A percentile compares a stretch with the other conserved stretches of the same genome.
Evolutionary conservation across 2,329 filamentous ascomycete genomes (phyloP).

Genomic region (Trichoderma sp.): DNA sequence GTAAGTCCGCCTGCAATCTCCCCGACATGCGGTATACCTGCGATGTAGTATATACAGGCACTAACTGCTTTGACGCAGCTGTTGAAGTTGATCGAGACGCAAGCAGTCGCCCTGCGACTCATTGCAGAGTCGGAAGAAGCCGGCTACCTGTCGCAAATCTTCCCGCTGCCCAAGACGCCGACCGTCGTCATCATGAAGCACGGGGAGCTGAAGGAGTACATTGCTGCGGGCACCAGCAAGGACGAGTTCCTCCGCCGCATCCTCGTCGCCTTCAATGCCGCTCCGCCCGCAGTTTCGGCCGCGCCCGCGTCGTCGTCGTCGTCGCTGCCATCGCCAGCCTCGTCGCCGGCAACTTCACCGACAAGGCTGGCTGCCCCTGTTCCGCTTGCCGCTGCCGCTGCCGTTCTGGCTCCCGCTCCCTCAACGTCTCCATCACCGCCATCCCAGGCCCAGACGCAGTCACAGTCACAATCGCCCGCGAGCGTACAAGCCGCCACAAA

Average conservation of each 20-base stretch:
- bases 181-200: slow-evolving; percentile 77
- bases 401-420: slow-evolving; percentile 22
- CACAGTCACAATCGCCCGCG: not conserved
- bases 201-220: slow-evolving; percentile 73
- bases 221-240: slow-evolving; percentile 60
- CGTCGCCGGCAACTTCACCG: slow-evolving; percentile 1
- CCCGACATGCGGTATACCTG: not conserved
- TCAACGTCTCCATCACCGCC: not conserved
- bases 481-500: slow-evolving; percentile 27
- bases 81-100: slow-evolving; percentile 52
- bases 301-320: slow-evolving; percentile 20
- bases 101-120: slow-evolving; percentile 68
- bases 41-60: not conserved
- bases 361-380: slow-evolving; percentile 12
- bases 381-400: not conserved
- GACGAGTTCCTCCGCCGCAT: slow-evolving; percentile 60
- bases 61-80: slow-evolving; percentile 41
- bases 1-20: slow-evolving; percentile 40
- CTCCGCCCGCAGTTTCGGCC: slow-evolving; percentile 11
- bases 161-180: slow-evolving; percentile 74
- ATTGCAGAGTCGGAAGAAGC: slow-evolving; percentile 74
- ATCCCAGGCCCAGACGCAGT: not conserved
- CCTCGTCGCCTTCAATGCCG: slow-evolving; percentile 33
- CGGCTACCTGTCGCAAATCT: slow-evolving; percentile 76
- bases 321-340: slow-evolving; percentile 21